A percentile compares a stretch with the other conserved stretches of the same genome.
Conservation (phyloP, 179 eudicot species). For the Nepenthes alata region DNA sequence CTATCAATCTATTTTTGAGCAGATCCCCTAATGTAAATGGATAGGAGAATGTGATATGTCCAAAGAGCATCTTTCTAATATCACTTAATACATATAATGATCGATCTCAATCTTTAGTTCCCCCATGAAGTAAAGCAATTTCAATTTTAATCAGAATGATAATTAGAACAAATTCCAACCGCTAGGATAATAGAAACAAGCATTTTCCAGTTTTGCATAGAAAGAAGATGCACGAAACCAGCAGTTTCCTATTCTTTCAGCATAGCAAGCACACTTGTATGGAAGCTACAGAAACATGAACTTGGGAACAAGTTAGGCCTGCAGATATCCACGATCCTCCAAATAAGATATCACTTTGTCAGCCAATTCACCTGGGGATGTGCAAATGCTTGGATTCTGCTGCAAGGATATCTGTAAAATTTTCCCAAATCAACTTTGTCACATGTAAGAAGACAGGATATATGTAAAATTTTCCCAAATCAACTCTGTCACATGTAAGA, state of each 20-base stretch:
- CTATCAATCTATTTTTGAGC: too few species aligned
- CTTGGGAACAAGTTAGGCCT: not conserved
- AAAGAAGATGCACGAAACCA: not conserved
- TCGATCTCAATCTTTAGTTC: too few species aligned
- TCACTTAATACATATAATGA: too few species aligned
- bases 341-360: slow-evolving; percentile 9
- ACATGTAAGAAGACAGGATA: not conserved
- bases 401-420: slow-evolving; percentile 7
- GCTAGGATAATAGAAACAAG: too few species aligned
- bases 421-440: not conserved
- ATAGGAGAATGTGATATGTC: too few species aligned
- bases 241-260: not conserved
- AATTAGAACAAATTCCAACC: too few species aligned
- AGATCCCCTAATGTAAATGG: too few species aligned
- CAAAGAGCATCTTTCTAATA: too few species aligned
- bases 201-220: too few species aligned
- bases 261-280: not conserved
- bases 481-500: not conserved
- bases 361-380: slow-evolving; percentile 9
- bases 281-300: not conserved
- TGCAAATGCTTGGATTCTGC: slow-evolving; percentile 3
- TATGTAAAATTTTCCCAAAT: not conserved
- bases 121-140: too few species aligned
- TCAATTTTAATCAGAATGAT: too few species aligned
- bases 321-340: slow-evolving; percentile 10